Base-by-base conservation (phyloP, 179 eudicot species). In the Pouteria campechiana region DNA sequence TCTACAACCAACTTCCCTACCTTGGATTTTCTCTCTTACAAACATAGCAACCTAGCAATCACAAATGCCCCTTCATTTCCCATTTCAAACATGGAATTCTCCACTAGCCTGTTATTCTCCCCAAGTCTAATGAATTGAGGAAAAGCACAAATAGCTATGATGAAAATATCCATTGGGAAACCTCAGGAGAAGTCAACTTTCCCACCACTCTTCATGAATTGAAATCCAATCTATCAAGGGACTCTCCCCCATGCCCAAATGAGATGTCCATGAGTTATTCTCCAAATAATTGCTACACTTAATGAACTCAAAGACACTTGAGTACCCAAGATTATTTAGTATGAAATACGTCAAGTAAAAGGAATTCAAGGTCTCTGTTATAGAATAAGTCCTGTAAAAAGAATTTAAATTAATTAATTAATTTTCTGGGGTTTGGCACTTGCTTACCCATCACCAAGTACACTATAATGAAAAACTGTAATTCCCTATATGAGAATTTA, bases 161-260 rank as follows among this genome's bases (percentile, higher is more conserved):
- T 10, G 48, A 3, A 46, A 56, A 44, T 58, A 55, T 52, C 22
- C 52, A 57, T 18, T 58, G 65, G 65, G 73, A 25, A 39, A 63
- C 30, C 17, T 25, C 52, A 1, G 39, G 54, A 27, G 39, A 79
- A 6, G 19, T 54, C 12, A 76, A 71, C 23, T 72, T 82, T 39
- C 95, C 95, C 1, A 71, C 67, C 48, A 62, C 59, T 51, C n/a
- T n/a, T n/a, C n/a, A n/a, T 37, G 45, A 57, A 42, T 70, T 74
- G 84, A 77, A 70, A 50, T 25, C 67, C 5, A 61, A 45, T 54
- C 37, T 63, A 43, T 67, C 77, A 18, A 75, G 95, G 93, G 93
- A 76, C 22, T 73, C 85, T 7, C 75, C 78, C 16, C 40, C 76
- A 3, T 73, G 81, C 60, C 83, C 81, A 4, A 70, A 87, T 29